These are phyloP conservation scores for Alternaria incomplexa DNA, from an alignment of 2,329 filamentous ascomycete species.

Conservation along the genomic window DNA sequence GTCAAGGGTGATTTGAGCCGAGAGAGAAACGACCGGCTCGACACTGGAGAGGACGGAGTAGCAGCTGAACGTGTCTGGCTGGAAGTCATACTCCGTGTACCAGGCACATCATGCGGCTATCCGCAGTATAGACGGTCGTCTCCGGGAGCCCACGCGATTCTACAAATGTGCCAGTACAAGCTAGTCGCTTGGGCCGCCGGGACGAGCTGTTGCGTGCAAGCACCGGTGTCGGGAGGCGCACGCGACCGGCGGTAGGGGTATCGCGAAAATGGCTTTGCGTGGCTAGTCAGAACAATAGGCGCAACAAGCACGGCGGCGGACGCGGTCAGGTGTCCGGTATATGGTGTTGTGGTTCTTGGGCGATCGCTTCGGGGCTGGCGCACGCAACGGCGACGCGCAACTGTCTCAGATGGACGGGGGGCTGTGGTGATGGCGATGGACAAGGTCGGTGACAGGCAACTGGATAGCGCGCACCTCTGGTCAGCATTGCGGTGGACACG, in stretches of 20 bases:
- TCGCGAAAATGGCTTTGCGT: background rate
- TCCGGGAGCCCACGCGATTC: slow-evolving; percentile 8
- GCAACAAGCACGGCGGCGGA: background rate
- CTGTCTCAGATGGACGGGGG: slow-evolving; percentile 38
- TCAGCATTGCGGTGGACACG: slow-evolving; percentile 41
- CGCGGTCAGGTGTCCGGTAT: slow-evolving; percentile 10
- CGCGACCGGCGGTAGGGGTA: background rate
- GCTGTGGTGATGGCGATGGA: slow-evolving; percentile 20
- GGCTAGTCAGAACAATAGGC: background rate
- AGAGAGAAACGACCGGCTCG: slow-evolving; percentile 54
- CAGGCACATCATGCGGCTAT: slow-evolving; percentile 48
- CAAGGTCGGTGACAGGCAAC: slow-evolving; percentile 18
- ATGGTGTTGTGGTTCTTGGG: slow-evolving; percentile 17
- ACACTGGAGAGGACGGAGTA: slow-evolving; percentile 34
- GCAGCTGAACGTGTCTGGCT: slow-evolving; percentile 42
- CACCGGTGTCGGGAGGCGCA: background rate
- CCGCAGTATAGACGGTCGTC: slow-evolving; percentile 29
- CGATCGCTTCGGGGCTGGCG: slow-evolving; percentile 21
- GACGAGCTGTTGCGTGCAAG: background rate
- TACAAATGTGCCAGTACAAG: background rate
- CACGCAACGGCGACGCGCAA: slow-evolving; percentile 30
- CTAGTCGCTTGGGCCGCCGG: background rate
- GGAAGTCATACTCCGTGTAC: slow-evolving; percentile 49
- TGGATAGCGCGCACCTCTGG: slow-evolving; percentile 30
- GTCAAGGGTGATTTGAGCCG: slow-evolving; percentile 63